Evolutionary conservation across 148 eudicot genomes (phyloP).

Genomic region (Fagopyrum homotropicum): DNA sequence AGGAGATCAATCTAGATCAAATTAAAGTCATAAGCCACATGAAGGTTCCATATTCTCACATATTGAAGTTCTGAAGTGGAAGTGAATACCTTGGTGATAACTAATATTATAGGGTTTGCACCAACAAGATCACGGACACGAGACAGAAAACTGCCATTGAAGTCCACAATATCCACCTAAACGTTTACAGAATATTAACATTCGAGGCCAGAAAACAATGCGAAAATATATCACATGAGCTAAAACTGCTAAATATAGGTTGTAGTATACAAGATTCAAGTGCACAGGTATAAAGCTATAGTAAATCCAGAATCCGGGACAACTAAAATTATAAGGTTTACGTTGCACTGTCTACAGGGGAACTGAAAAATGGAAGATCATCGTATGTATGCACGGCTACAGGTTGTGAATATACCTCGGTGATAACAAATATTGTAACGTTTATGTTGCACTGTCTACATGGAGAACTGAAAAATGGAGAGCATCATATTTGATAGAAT

Average conservation of each 20-base stretch:
- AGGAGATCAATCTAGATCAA: conserved; percentile 84
- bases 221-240: not conserved
- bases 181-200: conserved; percentile 6
- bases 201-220: not conserved
- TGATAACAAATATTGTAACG: too few relatives aligned
- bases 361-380: too few relatives aligned
- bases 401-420: too few relatives aligned
- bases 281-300: not conserved
- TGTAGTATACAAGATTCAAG: not conserved
- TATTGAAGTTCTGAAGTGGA: not conserved
- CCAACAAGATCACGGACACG: conserved; percentile 93
- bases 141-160: conserved; percentile 90
- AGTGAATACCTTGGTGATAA: conserved; percentile 70
- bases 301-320: not conserved
- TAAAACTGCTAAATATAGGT: not conserved
- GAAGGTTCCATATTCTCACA: not conserved
- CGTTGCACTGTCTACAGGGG: not conserved
- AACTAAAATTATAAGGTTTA: not conserved
- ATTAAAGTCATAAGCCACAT: not conserved
- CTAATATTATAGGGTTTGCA: conserved; percentile 93
- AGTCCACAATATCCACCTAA: conserved; percentile 95
- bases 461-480: not conserved
- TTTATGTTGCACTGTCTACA: not conserved
- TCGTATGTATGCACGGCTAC: too few relatives aligned
- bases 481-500: too few relatives aligned